Evolutionary conservation across 202 grass and related monocot species (phyloP), one percentile per base, ranked within the genome.

Genomic region (Hordeum pubiflorum): DNA sequence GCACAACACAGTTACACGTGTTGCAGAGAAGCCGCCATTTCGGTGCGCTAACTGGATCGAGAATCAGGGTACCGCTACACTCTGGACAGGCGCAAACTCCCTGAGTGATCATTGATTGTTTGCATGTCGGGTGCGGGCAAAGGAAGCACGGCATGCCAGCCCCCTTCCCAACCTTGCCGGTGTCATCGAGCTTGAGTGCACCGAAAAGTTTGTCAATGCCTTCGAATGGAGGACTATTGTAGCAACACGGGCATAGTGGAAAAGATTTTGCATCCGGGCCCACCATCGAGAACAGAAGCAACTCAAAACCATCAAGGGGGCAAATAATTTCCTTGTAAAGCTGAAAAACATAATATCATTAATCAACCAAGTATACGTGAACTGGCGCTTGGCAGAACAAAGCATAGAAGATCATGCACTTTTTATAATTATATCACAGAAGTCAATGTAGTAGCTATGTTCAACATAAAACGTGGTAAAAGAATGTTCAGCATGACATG

Each of bases 21-120:
- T 97, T 94, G 89, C 95, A 97, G 75, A 88, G 90, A 52, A 97
- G 86, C 64, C 92, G 71, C 95, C 95, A 94, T 94, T 94, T 97
- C 4, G 92, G 95, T 58, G 95, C 95, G 75, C 95, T 97, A 26
- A 97, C 88, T 71, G 95, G 95, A 67, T 97, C 90, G 13, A 97
- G 95, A 84, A 94, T 84, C 36, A 97, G 82, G 48, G 88, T 94
- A 50, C 95, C 95, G 1, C 74, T 86, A 63, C 95, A 97, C 82
- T 97, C 95, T 54, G 95, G 95, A 86, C 95, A 97, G 27, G 92
- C 92, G 56, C 95, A 97, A 26, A 97, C 95, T 58, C 95, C 95
- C 88, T 91, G 90, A 10, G 88, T 91, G 82, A 97, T 97, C 79
- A 97, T 85, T 20, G 95, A 97, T 54, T 97, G 91, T 57, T 89